Evolutionary conservation across 2,329 filamentous ascomycete species (phyloP).

Genomic region (Talaromyces sp.): DNA sequence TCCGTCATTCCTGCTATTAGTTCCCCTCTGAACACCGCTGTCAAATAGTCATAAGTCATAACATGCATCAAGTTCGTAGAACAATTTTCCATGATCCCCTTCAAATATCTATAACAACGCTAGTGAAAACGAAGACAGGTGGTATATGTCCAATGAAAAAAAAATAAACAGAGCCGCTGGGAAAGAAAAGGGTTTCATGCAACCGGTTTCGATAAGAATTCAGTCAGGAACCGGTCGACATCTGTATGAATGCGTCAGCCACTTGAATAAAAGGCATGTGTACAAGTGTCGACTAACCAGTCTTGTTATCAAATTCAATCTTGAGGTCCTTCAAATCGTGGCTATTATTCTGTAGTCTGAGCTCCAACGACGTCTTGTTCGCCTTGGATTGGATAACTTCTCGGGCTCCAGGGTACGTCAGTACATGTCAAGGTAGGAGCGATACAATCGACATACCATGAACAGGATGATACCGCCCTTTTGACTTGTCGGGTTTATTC

Average conservation of each 20-base stretch:
- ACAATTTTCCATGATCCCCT: not conserved
- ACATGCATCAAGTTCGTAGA: not conserved
- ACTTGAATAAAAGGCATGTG: not conserved
- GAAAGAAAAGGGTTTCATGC: not conserved
- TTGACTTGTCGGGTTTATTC: constrained; percentile 3
- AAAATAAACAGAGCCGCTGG: not conserved
- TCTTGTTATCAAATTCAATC: constrained; percentile 2
- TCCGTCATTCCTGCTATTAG: not conserved
- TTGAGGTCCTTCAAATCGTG: constrained; percentile 7
- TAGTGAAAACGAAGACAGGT: too few species aligned
- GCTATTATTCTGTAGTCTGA: constrained; percentile 7
- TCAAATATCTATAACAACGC: not conserved
- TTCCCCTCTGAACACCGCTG: constrained; percentile 1
- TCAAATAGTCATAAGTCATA: constrained; percentile 8
- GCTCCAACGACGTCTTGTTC: constrained; percentile 2
- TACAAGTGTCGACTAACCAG: not conserved
- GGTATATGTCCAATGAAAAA: not conserved
- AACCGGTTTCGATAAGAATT: not conserved
- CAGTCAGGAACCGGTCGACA: not conserved
- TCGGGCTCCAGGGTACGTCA: not conserved
- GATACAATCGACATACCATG: constrained; percentile 11
- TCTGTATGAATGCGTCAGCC: not conserved
- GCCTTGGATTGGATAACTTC: not conserved
- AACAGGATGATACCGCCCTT: constrained; percentile 17
- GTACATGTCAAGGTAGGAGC: not conserved